Evolutionary conservation across 2,329 filamentous ascomycete genomes (phyloP), one percentile per base, ranked within the genome.

Genomic region (Aureobasidium leucospermi): DNA sequence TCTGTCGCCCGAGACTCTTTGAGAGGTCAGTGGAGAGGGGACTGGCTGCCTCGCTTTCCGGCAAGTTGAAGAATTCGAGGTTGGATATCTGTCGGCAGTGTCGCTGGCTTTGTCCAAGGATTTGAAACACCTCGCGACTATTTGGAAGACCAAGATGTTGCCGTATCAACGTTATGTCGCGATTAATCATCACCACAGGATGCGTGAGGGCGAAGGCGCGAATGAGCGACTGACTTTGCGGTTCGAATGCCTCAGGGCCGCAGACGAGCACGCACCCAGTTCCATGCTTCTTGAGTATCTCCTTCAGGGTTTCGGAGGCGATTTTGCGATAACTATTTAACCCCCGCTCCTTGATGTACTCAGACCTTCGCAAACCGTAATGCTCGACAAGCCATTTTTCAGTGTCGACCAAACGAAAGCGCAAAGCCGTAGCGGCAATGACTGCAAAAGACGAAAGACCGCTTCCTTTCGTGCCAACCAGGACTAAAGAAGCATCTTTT

Each of bases 361-460:
- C 77, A 3, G 81, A 78, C 51, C 85, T 83, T 2, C 85, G 83
- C 13, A 83, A 74, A 8, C 85, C 84, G 0, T 82, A 85, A 4
- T 78, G 74, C 55, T 88, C 81, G 43, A 85, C 80, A 65, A 93
- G 92, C 48, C 80, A 79, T 42, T 80, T 79, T 63, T 91, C 87
- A 36, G 85, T 79, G 63, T 91, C 88, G 57, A 91, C 75, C 2
- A 91, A 78, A 57, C 83, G 83, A 42, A 86, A 79, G 57, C 84
- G 82, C 70, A 88, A 84, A 51, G 86, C 86, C 7, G 85, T 85
- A 0, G 87, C 87, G 6, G 87, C 85, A 63, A 92, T 89, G 49
- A 92, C 82, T 13, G 85, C 88, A 10, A 92, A 75, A 1, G 86
- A 90, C 1, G 87, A 87, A 71, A 91, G 91, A 15, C 88, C 88